Percentiles rank a stretch among this genome's conserved stretches.
These are phyloP conservation scores for Kwoniella botswanensis DNA, from an alignment of 768 basidiomycete genomes.

Conservation along the genomic window DNA sequence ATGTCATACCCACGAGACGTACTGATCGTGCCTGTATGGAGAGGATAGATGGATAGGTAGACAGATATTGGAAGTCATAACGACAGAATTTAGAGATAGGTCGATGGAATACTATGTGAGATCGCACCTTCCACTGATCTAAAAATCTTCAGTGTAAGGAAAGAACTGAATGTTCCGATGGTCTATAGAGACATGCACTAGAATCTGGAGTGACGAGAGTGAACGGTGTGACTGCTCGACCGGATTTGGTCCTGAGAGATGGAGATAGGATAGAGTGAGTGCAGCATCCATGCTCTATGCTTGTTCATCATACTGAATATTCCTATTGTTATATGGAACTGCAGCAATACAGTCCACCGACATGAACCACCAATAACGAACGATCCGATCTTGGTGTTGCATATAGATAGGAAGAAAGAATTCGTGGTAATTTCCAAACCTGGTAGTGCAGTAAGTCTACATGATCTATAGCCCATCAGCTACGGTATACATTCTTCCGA, in stretches of 20 bases:
- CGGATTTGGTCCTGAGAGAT: conserved; percentile 77
- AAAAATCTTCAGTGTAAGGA: background rate
- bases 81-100: conserved; percentile 90
- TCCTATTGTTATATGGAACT: no score
- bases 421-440: conserved; percentile 97
- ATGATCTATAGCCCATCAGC: background rate
- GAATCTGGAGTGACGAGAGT: conserved; percentile 93
- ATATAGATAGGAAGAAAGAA: conserved; percentile 75
- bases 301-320: background rate
- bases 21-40: conserved; percentile 1
- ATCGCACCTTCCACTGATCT: background rate
- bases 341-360: conserved; percentile 90
- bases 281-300: no score
- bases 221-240: conserved; percentile 83
- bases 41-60: conserved; percentile 71
- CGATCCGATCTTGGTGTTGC: conserved; percentile 76
- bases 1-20: no score
- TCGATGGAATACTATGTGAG: conserved; percentile 92
- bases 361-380: conserved; percentile 95
- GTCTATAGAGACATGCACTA: conserved; percentile 69
- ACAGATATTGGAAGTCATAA: conserved; percentile 86
- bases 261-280: conserved; percentile 85
- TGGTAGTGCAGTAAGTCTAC: conserved; percentile 81
- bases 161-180: background rate
- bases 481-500: background rate